Base-by-base conservation (phyloP, 2,329 filamentous ascomycete genomes). In the Xylariaceae sp. region DNA sequence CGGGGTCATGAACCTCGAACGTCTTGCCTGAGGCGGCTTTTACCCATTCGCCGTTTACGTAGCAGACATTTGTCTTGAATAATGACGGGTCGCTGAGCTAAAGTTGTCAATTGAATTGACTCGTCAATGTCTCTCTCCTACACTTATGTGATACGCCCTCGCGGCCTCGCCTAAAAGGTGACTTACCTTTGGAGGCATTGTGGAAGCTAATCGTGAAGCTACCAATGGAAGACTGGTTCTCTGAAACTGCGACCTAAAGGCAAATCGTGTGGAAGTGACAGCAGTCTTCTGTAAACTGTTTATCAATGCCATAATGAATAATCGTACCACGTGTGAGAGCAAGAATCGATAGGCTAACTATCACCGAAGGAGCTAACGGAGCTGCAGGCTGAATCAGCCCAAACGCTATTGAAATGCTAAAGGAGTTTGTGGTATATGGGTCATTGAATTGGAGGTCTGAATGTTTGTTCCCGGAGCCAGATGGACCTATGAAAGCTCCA, bases 11-110 rank as follows among this genome's bases (percentile, higher is more conserved):
- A 58, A 97, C 91, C 73, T 95, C 88, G 74, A 98, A 99, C 41
- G 92, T 96, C 83, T 96, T 87, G 71, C 92, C 91, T 1, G 92
- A 96, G 70, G 87, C 85, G 66, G 94, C 91, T 67, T 84, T 82
- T 61, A 96, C 85, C 91, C 93, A 99, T 83, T 96, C 84, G 69
- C 95, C 95, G 73, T 99, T 94, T 70, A 98, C 87, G 72, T 94
- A 97, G 69, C 87, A 85, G 58, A 86, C 84, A 72, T 93, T 85
- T 66, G 88, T 86, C 79, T 96, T 97, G 69, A 98, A 85, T 58
- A 99, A 84, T 21, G 89, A 91, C 31, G 85, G 84, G 67, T 94
- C 90, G 70, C 87, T 90, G 69, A 94, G 85, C 88, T 92, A 50
- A 41, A 41, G 47, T 5, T 17, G 19, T 5, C 19, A 9, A 28